Evolutionary conservation across 169 alveolate genomes (phyloP).

Genomic region (Cryptosporidium parvum): DNA sequence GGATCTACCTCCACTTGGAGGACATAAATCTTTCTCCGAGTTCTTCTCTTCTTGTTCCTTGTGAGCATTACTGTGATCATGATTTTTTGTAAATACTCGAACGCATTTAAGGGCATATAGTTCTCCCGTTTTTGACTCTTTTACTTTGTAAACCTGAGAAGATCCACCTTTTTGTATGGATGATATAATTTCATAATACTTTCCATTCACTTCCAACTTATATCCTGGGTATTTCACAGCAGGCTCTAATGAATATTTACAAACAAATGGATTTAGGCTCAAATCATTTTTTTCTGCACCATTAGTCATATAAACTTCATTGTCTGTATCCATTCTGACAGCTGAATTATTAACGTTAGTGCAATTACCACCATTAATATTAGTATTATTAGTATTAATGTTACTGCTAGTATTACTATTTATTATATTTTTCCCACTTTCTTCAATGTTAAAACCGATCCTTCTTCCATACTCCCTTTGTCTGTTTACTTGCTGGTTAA

Average conservation of each 20-base stretch:
- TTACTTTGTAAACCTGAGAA: slow-evolving; percentile 72
- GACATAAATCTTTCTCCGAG: not conserved
- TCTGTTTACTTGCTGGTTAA: slow-evolving; percentile 7
- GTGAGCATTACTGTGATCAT: slow-evolving; percentile 25
- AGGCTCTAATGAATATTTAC: slow-evolving; percentile 72
- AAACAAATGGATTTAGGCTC: slow-evolving; percentile 33
- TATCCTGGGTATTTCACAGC: slow-evolving; percentile 75
- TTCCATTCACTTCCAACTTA: slow-evolving; percentile 70
- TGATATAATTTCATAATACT: slow-evolving; percentile 65
- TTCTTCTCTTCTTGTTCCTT: not conserved
- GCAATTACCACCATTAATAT: not conserved
- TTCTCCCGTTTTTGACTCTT: slow-evolving; percentile 51
- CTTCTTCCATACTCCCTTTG: slow-evolving; percentile 29
- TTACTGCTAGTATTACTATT: not conserved
- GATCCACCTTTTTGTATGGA: slow-evolving; percentile 76
- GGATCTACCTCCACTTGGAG: slow-evolving; percentile 7
- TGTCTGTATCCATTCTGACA: not conserved
- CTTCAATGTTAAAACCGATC: slow-evolving; percentile 66
- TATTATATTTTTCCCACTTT: not conserved
- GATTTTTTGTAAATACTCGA: slow-evolving; percentile 53
- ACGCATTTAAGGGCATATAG: slow-evolving; percentile 70
- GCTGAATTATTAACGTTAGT: not conserved
- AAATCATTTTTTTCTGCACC: not conserved
- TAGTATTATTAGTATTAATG: not conserved
- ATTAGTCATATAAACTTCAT: not conserved